These are phyloP conservation scores for Dichotomopilus funicola DNA, from an alignment of 2,329 filamentous ascomycete genomes.

Conservation along the genomic window DNA sequence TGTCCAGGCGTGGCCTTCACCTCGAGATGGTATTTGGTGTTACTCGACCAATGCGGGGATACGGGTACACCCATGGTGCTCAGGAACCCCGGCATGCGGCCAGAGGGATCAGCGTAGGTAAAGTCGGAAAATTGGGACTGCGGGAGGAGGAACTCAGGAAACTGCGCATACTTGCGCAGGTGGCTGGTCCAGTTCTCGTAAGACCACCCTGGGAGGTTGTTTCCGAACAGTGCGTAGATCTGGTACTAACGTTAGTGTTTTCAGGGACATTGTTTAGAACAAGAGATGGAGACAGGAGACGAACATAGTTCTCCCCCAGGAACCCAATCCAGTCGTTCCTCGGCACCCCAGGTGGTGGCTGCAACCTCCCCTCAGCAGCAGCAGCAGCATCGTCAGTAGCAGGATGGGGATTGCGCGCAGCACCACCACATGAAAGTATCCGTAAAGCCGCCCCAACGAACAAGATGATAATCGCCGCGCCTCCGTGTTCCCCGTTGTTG, in stretches of 20 bases:
- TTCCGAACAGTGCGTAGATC: not conserved
- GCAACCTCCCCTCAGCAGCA: too few species aligned
- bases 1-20: constrained; percentile 10
- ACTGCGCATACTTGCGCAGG: not conserved
- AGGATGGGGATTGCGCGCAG: too few species aligned
- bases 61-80: not conserved
- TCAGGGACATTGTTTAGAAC: too few species aligned
- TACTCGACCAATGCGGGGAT: not conserved
- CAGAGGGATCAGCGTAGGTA: not conserved
- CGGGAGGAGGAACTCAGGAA: not conserved
- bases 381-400: too few species aligned
- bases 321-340: not conserved
- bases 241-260: not conserved
- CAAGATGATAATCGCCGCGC: constrained; percentile 7
- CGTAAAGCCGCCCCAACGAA: constrained; percentile 7
- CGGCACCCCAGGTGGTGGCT: too few species aligned
- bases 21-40: constrained; percentile 13
- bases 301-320: not conserved
- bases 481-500: constrained; percentile 1
- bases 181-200: not conserved
- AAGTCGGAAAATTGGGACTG: not conserved
- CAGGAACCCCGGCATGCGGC: not conserved
- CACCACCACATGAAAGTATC: not conserved
- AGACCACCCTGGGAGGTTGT: not conserved
- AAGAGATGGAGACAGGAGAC: not conserved